Conservation (phyloP, 768 basidiomycete species). For the Suillus tomentosus region DNA sequence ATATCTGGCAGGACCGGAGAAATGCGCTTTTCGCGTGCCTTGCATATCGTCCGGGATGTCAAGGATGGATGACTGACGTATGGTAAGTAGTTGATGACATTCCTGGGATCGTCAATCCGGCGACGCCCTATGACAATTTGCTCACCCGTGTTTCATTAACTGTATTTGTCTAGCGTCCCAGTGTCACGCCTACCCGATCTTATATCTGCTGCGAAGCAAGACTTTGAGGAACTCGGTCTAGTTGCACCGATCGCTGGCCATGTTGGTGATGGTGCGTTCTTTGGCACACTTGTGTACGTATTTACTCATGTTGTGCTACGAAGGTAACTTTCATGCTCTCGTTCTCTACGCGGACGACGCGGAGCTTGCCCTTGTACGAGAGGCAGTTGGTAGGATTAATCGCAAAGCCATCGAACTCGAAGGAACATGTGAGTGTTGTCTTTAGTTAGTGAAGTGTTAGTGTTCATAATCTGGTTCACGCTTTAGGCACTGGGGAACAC, state of each 20-base stretch:
- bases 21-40: slow-evolving; percentile 29
- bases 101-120: neutral
- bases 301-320: slow-evolving; percentile 8
- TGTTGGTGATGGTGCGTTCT: slow-evolving; percentile 40
- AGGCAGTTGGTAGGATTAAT: slow-evolving; percentile 35
- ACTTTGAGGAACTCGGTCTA: slow-evolving; percentile 44
- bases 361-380: slow-evolving; percentile 35
- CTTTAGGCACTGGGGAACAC: slow-evolving; percentile 42
- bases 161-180: slow-evolving; percentile 28
- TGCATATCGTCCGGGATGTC: slow-evolving; percentile 35
- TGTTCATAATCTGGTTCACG: neutral
- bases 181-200: slow-evolving; percentile 36
- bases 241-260: slow-evolving; percentile 47
- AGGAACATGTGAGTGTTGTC: slow-evolving; percentile 34
- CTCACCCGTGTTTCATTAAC: neutral
- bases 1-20: slow-evolving; percentile 39
- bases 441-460: neutral
- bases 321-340: slow-evolving; percentile 47
- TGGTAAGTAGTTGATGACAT: slow-evolving; percentile 22
- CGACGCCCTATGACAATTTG: neutral
- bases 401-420: slow-evolving; percentile 37
- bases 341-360: slow-evolving; percentile 39
- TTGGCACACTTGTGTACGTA: neutral
- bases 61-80: slow-evolving; percentile 45
- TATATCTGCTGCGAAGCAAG: slow-evolving; percentile 45